Percentiles rank a stretch among this genome's conserved stretches.
phyloP scores from a whole-genome alignment of 2,329 filamentous ascomycete genomes.

The Hymenoscyphus occultus region DNA sequence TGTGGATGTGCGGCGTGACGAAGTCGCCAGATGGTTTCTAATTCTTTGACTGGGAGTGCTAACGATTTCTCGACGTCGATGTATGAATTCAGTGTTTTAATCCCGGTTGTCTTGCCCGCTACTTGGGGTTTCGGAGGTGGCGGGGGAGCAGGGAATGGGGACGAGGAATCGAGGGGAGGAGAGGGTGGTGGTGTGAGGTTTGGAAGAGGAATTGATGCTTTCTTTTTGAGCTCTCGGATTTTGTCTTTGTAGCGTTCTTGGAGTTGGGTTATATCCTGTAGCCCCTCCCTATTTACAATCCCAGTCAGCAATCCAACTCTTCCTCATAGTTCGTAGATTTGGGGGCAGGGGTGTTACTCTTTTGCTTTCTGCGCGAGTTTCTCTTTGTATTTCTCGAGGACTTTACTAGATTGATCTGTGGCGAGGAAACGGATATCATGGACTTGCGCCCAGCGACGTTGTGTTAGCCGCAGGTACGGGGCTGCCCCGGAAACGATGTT shows the following conservation, averaged over 20 bases:
- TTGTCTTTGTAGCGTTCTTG: constrained; percentile 82
- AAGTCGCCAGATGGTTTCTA: constrained; percentile 86
- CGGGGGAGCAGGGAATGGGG: constrained; percentile 37
- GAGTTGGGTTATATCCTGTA: constrained; percentile 68
- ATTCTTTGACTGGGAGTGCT: constrained; percentile 72
- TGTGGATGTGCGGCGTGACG: constrained; percentile 71
- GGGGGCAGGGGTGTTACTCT: constrained; percentile 42
- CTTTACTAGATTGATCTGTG: constrained; percentile 65
- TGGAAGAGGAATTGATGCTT: constrained; percentile 55
- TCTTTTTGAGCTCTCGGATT: constrained; percentile 68
- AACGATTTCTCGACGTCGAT: constrained; percentile 78
- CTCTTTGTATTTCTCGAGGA: constrained; percentile 81
- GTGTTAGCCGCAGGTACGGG: constrained; percentile 42
- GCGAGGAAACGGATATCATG: constrained; percentile 89
- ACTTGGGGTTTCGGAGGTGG: constrained; percentile 28
- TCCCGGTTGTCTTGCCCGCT: constrained; percentile 23
- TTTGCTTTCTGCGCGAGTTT: constrained; percentile 83
- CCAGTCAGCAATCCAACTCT: background rate
- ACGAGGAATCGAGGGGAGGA: constrained; percentile 34
- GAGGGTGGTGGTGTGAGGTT: constrained; percentile 35
- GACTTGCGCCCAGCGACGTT: constrained; percentile 86
- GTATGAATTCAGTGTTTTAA: constrained; percentile 63
- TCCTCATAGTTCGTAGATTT: background rate
- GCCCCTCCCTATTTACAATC: constrained; percentile 49
- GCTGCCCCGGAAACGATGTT: constrained; percentile 36